Evolutionary conservation across 2,329 filamentous ascomycete genomes (phyloP), one percentile per base, ranked within the genome.

Genomic region (Delphinella strobiligena): DNA sequence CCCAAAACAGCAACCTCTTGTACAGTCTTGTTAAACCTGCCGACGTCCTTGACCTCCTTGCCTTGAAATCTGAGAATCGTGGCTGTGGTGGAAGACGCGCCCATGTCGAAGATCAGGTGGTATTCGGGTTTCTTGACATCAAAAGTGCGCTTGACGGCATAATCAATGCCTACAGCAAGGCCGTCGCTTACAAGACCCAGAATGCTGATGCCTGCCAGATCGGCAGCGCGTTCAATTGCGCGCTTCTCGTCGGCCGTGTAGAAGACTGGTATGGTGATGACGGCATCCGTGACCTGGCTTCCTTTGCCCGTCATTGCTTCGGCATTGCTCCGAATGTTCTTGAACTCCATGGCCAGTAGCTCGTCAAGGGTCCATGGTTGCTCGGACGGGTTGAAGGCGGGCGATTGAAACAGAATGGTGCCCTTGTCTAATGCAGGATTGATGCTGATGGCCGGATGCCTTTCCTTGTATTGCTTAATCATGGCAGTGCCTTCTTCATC

Each of bases 101-200:
- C 91, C 88, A 98, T 96, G 58, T 98, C 91, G 55, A 91, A 98
- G 19, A 98, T 77, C 59, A 98, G 66, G 63, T 98, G 86, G 52
- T 88, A 76, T 62, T 98, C 91, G 1, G 91, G 81, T 66, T 87
- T 87, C 86, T 39, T 91, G 80, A 40, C 76, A 29, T 88, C 86
- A 61, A 96, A 98, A 12, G 82, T 86, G 53, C 91, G 78, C 54
- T 76, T 82, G 19, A 87, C 95, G 32, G 91, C 91, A 61, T 96
- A 98, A 64, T 98, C 93, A 50, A 98, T 65, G 18, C 87, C 91
- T 42, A 98, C 89, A 22, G 91, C 87, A 45, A 95, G 64, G 12
- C 88, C 88, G 56, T 98, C 91, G 49, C 81, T 91, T 48, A 98
- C 73, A 43, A 96, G 67, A 39, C 80, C 79, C 49, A 95, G 72